Evolutionary conservation across 2,329 filamentous ascomycete species (phyloP), one percentile per base, ranked within the genome.

Genomic region (Davidsoniella australis): DNA sequence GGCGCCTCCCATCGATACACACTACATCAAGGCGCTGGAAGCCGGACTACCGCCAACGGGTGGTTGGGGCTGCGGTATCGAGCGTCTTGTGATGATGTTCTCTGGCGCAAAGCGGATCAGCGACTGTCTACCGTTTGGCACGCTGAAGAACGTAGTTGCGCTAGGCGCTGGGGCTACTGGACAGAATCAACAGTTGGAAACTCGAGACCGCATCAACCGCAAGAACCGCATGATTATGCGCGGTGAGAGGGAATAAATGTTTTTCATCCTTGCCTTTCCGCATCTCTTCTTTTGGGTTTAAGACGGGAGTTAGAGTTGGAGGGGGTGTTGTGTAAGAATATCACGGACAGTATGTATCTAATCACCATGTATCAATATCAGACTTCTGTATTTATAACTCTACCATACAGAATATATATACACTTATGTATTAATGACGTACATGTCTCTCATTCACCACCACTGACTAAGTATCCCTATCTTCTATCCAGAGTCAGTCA

Each of bases 11-110:
- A 72, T 62, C 58, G 87, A 95, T 58, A 82, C 93, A 65, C 82
- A 76, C 58, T 98, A 94, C 59, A 67, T 95, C 43, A 75, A 81
- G 56, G 85, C 85, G 3, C 65, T 98, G 46, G 85, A 94, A 62
- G 86, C 85, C 66, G 91, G 86, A 0, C 67, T 98, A 53, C 91
- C 91, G n/a, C 86, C 91, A 0, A 98, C 91, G 0, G 91, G 89
- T 0, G 91, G 91, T 4, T 98, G 91, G 91, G 91, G 91, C 1
- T 93, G 87, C 58, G 91, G 91, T 1, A 69, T 98, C 40, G 91
- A 98, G 65, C 72, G 91, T 48, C 68, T 98, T 47, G 82, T 86
- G 37, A 98, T 98, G 91, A 66, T 95, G 45, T 85, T 96, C 58
- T 77, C 82, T 1, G 87, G 85, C 0, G 72, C 78, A 36, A 76